phyloP scores from a whole-genome alignment of 495 filamentous ascomycete species.

The Penicillium bovifimosum region DNA sequence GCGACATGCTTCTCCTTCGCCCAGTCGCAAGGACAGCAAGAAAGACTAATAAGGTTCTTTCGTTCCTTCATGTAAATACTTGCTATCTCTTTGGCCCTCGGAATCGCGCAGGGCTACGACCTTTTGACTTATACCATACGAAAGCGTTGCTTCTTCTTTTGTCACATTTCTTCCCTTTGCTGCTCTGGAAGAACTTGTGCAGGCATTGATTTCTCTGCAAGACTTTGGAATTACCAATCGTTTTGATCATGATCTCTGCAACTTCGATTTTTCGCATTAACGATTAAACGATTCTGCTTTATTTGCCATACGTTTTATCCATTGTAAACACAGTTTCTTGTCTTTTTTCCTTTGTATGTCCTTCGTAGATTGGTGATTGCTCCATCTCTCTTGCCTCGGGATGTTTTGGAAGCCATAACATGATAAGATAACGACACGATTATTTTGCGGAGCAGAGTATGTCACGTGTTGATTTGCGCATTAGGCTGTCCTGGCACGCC shows the following conservation, averaged over 20 bases:
- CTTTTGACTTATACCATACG: slow-evolving; percentile 22
- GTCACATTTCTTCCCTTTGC: slow-evolving; percentile 10
- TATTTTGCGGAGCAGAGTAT: neutral
- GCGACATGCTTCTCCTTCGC: slow-evolving; percentile 20
- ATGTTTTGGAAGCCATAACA: neutral
- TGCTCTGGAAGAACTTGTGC: slow-evolving; percentile 7
- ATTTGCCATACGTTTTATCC: neutral
- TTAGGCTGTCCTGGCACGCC: slow-evolving; percentile 10
- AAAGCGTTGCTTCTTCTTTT: slow-evolving; percentile 29
- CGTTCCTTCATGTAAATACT: slow-evolving; percentile 17
- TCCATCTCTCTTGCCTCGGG: too few relatives aligned
- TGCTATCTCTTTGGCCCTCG: slow-evolving; percentile 18
- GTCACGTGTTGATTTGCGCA: slow-evolving; percentile 21
- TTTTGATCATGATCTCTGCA: neutral
- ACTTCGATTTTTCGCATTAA: neutral
- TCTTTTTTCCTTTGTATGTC: too few relatives aligned
- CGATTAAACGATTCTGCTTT: neutral
- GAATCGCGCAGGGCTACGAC: slow-evolving; percentile 39
- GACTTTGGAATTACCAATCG: slow-evolving; percentile 1
- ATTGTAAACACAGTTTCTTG: neutral
- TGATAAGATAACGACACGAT: slow-evolving; percentile 1
- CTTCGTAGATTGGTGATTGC: too few relatives aligned
- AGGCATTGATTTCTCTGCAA: neutral
- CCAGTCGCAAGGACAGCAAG: slow-evolving; percentile 31
- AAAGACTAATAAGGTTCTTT: slow-evolving; percentile 26